Evolutionary conservation across 129 eudicot species (phyloP).

Genomic region (Sambucus nigra): DNA sequence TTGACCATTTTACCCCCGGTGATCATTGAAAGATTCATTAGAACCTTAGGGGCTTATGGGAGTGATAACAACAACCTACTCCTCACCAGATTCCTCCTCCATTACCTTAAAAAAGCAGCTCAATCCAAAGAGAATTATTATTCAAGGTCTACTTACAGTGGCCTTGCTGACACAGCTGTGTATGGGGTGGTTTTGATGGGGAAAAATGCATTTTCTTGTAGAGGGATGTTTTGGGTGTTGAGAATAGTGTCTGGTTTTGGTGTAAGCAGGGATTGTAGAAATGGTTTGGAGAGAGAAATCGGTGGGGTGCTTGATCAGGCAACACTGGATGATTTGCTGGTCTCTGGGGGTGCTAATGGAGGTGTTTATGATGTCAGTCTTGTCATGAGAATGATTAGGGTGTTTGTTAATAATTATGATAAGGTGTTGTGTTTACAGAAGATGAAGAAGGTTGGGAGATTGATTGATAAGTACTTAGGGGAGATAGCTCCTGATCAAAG

Average conservation of each 20-base stretch:
- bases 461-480: conserved; percentile 63
- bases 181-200: conserved; percentile 62
- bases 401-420: conserved; percentile 33
- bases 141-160: conserved; percentile 34
- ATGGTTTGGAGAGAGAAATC: conserved; percentile 59
- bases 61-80: conserved; percentile 53
- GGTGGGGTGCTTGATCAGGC: conserved; percentile 81
- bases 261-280: conserved; percentile 37
- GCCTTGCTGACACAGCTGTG: conserved; percentile 68
- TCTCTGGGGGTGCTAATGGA: conserved; percentile 32
- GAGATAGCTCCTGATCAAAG: conserved; percentile 89
- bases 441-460: conserved; percentile 58
- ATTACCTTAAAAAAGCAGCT: conserved; percentile 49
- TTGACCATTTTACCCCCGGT: conserved; percentile 50
- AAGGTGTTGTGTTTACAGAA: conserved; percentile 30
- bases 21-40: conserved; percentile 41
- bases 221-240: conserved; percentile 70
- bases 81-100: conserved; percentile 67
- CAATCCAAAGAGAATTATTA: conserved; percentile 16
- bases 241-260: conserved; percentile 60
- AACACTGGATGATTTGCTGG: conserved; percentile 66
- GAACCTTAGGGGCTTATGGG: conserved; percentile 54
- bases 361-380: conserved; percentile 83
- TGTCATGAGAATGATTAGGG: conserved; percentile 59
- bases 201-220: conserved; percentile 57